Base-by-base conservation (phyloP, 768 basidiomycete genomes). In the Leccinum pellstonianum region DNA sequence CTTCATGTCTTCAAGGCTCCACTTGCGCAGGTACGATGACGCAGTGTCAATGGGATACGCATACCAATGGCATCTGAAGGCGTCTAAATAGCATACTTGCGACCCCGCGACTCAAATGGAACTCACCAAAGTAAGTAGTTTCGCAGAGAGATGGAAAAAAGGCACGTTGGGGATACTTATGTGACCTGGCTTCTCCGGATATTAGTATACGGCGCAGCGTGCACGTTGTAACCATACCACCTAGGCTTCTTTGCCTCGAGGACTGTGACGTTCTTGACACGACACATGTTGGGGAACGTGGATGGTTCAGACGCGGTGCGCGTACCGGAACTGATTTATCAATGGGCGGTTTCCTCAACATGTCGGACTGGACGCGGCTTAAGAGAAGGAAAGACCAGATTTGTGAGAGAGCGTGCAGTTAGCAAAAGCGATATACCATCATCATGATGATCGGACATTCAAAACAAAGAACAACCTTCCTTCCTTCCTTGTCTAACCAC, bases 51-150 rank as follows among this genome's bases (percentile, higher is more conserved):
- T 51, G 43, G 57, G 25, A 29, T 47, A 54, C 52, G 14, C 59
- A 63, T 52, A 41, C 38, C 66, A 56, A 68, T 61, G 55, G 21
- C 19, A 47, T 49, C 23, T 23, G 19, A 47, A 37, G 47, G 37
- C 55, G n/a, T 46, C 51, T 46, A 43, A 46, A 55, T 43, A 54
- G 37, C 49, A 49, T 56, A 54, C 17, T 53, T 51, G 35, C 51
- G 52, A 56, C 56, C 35, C 55, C 54, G 52, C 52, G 27, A 58
- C 57, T 19, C n/a, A 59, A 55, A 57, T 51, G 59, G 63, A 68
- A 62, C 55, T 29, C 56, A 46, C 56, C 52, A 19, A 41, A 41
- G 38, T 10, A 43, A 11, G n/a, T 43, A 43, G 41, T 43, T 43
- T 43, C 5, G 41, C n/a, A 19, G 41, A 43, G 41, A 10, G 41